Percentiles rank a stretch among this genome's conserved stretches.
Conservation (phyloP, 345 rosid species). For the Brassica rapa region DNA sequence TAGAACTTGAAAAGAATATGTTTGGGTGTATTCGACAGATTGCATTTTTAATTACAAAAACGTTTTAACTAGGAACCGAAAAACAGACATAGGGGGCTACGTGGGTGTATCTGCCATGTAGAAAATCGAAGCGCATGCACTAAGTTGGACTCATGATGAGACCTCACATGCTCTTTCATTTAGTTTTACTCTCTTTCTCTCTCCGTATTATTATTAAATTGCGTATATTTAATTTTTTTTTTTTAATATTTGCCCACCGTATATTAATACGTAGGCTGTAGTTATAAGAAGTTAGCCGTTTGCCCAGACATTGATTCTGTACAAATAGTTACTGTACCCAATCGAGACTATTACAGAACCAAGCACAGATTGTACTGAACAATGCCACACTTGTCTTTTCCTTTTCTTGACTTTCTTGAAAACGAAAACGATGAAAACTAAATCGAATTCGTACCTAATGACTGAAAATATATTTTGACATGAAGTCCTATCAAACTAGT, state of each 20-base stretch:
- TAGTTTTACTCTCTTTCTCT: constrained; percentile 13
- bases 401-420: not conserved
- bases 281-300: constrained; percentile 30
- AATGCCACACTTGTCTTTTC: constrained; percentile 7
- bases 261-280: constrained; percentile 9
- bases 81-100: constrained; percentile 22
- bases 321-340: not conserved
- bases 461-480: not conserved
- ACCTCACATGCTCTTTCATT: constrained; percentile 43
- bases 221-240: not conserved
- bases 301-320: constrained; percentile 25
- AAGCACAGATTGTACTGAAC: constrained; percentile 12
- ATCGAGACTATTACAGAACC: constrained; percentile 15
- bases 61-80: not conserved
- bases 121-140: constrained; percentile 50
- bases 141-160: constrained; percentile 47
- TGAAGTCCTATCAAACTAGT: not conserved
- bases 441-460: not conserved
- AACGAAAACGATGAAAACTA: not conserved
- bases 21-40: constrained; percentile 22
- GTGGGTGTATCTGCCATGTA: constrained; percentile 41
- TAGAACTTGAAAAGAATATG: constrained; percentile 17
- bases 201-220: constrained; percentile 7
- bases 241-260: not conserved
- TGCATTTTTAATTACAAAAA: not conserved